Evolutionary conservation across 2,329 filamentous ascomycete species (phyloP), one percentile per base, ranked within the genome.

Genomic region (Fusarium nurragi): DNA sequence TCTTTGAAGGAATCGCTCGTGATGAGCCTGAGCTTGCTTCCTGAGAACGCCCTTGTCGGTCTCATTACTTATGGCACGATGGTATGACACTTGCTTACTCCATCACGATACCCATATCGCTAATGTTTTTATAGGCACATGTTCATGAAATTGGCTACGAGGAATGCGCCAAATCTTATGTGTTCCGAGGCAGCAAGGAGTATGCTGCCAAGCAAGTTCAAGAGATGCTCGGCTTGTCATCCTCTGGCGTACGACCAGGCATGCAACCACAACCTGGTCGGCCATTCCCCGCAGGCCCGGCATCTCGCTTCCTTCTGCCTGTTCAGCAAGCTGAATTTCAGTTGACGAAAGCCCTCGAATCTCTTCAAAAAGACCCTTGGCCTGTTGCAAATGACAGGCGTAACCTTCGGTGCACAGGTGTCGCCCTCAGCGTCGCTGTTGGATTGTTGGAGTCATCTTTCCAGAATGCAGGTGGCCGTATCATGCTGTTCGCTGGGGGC

Each of bases 161-260:
- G 53, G 95, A 98, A 79, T 99, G 95, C 79, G 93, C 95, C 67
- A 99, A 98, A 80, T 97, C 94, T 7, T 99, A 97, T 74, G 95
- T 99, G 38, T 99, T 99, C 85, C 88, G 94, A 54, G 95, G 95
- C 36, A 97, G 89, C 83, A 99, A 98, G 83, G 95, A 99, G 74
- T 99, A 99, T 78, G 86, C 89, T n/a, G 92, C 94, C 51, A 98
- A 98, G 81, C 94, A 98, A 77, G 93, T 99, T n/a, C 94, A 98
- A 78, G 95, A 99, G 75, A 99, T 99, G 95, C 89, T 99, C 47
- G 95, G 94, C 25, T 84, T 97, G 52, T 84, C 89, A 44, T 86
- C 90, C 19, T 83, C 91, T 22, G 88, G 88, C 32, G 77, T 93
- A 65, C 88, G 95, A 67, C 93, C 93, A 22, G 88, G 88, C 52